phyloP scores from a whole-genome alignment of 176 grass and related monocot genomes.

The Areca catechu region DNA sequence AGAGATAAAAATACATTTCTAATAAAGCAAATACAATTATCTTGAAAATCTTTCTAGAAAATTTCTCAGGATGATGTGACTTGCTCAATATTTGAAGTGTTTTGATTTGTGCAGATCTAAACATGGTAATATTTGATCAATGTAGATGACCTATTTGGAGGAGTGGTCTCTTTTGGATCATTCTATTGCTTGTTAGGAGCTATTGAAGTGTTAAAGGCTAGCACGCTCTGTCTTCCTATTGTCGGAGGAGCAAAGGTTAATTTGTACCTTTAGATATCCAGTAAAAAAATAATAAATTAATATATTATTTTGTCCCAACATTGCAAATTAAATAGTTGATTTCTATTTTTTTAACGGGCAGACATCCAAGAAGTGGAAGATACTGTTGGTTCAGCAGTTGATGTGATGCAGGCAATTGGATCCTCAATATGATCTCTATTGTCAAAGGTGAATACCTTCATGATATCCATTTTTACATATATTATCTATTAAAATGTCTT shows the following conservation, averaged over 20 bases:
- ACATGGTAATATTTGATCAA: background rate
- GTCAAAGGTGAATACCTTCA: slow-evolving; percentile 42
- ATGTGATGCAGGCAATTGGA: slow-evolving; percentile 88
- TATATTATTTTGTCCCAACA: background rate
- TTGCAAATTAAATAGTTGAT: background rate
- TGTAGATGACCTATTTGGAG: slow-evolving; percentile 11
- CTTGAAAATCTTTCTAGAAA: background rate
- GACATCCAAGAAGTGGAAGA: slow-evolving; percentile 83
- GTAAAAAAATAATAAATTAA: background rate
- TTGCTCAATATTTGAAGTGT: too few relatives aligned
- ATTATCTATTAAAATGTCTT: too few relatives aligned
- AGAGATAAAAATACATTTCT: background rate
- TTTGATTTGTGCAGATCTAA: too few relatives aligned
- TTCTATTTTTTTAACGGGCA: slow-evolving; percentile 37
- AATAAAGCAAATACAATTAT: background rate
- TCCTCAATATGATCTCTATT: slow-evolving; percentile 66
- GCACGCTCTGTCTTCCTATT: slow-evolving; percentile 10
- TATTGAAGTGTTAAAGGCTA: slow-evolving; percentile 11
- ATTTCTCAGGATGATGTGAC: too few relatives aligned
- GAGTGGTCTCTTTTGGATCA: slow-evolving; percentile 18
- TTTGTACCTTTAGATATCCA: background rate
- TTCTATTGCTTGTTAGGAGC: slow-evolving; percentile 7
- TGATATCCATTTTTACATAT: too few relatives aligned
- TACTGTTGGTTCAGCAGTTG: slow-evolving; percentile 59
- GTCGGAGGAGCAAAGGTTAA: slow-evolving; percentile 18